Base-by-base conservation (phyloP, 495 filamentous ascomycete species). In the Astrothelium macrocarpum region DNA sequence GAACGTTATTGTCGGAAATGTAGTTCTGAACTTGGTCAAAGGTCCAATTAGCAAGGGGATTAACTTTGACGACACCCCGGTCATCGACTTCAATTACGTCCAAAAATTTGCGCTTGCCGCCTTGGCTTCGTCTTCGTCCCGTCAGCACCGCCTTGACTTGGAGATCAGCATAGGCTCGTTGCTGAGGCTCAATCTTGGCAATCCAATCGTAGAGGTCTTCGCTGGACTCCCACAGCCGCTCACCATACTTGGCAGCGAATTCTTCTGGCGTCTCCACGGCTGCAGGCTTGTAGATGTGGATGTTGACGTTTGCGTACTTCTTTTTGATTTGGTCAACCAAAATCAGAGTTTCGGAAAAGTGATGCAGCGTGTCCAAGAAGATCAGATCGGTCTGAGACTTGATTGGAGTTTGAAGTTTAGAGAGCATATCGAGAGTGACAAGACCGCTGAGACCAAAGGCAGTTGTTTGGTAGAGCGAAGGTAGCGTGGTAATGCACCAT, bases 291-390 rank as follows among this genome's bases (percentile, higher is more conserved):
- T 89, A 97, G 62, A 92, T 79, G 75, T 98, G 93, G 63, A 98
- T 74, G 59, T 82, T 85, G 73, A 91, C 79, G 63, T 86, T 80
- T 5, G 89, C 87, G 72, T 98, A 98, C 45, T 82, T 80, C 61
- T 80, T 79, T 71, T 84, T 84, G 64, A 96, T 85, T 46, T 84
- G 83, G 70, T 93, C 86, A 49, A 97, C 86, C 3, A 98, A 83
- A 59, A 83, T 81, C 32, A 89, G 81, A 18, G 95, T 98, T 77
- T 98, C 93, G 59, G 85, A 71, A 76, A 98, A 98, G 79, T 98
- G 94, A 78, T 97, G 87, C 11, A 96, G 83, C 28, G 94, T 98
- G 78, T 98, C 91, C 68, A 97, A 87, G 83, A 97, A 98, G 77
- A 98, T 90, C 59, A 95, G 83, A 71, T 97, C 91, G 66, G 96